These are phyloP conservation scores for Auricularia sp. DNA, from an alignment of 768 basidiomycete species.

Conservation along the genomic window DNA sequence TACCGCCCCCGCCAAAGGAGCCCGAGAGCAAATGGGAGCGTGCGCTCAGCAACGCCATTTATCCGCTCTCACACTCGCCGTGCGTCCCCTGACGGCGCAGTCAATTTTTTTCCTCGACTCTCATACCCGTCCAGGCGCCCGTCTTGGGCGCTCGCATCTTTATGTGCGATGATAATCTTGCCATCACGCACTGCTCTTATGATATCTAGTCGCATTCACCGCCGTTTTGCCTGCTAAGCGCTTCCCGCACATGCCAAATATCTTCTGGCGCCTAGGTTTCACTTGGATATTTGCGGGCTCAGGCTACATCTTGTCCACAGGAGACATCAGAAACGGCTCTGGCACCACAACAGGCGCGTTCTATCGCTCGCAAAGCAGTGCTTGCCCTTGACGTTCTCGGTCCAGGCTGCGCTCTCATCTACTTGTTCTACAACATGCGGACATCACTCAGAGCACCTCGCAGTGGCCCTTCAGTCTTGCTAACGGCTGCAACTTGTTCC, in stretches of 20 bases:
- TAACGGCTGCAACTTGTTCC: background rate
- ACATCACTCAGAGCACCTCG: background rate
- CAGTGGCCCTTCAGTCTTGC: background rate
- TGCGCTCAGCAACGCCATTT: background rate
- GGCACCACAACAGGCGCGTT: conserved; percentile 31
- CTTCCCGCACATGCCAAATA: background rate
- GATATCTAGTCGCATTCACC: background rate
- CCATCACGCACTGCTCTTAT: background rate
- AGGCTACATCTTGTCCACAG: conserved; percentile 30
- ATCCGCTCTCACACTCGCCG: conserved; percentile 1
- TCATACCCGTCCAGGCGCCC: background rate
- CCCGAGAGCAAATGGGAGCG: background rate
- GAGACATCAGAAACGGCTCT: conserved; percentile 33
- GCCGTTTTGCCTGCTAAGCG: background rate
- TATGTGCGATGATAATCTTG: background rate
- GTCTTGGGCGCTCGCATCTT: background rate
- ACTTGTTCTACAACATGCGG: background rate
- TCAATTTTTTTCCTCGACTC: background rate
- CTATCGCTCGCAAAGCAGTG: background rate
- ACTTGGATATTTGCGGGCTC: conserved; percentile 33
- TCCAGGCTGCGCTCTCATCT: background rate
- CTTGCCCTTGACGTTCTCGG: background rate
- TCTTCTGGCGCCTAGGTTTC: conserved; percentile 28
- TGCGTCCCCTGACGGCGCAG: background rate
- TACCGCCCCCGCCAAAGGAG: background rate